These are phyloP conservation scores for Globisporangium lucens DNA, from an alignment of 352 stramenopile species.

Conservation along the genomic window DNA sequence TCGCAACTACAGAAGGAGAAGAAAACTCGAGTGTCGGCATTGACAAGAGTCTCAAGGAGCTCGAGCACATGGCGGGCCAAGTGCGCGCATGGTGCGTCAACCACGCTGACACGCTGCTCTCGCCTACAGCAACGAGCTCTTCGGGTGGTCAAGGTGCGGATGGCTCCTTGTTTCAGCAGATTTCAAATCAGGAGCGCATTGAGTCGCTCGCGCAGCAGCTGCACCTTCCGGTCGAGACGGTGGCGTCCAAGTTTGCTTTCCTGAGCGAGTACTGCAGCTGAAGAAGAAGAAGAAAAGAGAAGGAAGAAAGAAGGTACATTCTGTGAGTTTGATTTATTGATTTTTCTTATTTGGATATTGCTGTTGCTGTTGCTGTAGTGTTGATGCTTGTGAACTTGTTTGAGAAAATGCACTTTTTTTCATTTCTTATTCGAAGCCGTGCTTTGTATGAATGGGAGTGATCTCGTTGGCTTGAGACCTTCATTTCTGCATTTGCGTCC, in stretches of 20 bases:
- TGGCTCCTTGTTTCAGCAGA: slow-evolving; percentile 21
- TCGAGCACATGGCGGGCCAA: slow-evolving; percentile 47
- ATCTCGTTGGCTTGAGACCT: background rate
- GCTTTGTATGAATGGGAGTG: background rate
- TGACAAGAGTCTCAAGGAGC: slow-evolving; percentile 32
- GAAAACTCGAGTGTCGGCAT: slow-evolving; percentile 13
- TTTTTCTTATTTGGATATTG: background rate
- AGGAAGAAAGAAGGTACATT: slow-evolving; percentile 8
- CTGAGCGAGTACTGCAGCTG: slow-evolving; percentile 34
- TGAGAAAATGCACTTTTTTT: background rate
- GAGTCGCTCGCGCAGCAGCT: slow-evolving; percentile 44
- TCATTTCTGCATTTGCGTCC: background rate
- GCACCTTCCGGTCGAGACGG: slow-evolving; percentile 46
- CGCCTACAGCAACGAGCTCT: slow-evolving; percentile 13
- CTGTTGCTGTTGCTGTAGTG: background rate
- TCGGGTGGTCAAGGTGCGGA: background rate
- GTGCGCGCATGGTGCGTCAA: slow-evolving; percentile 54
- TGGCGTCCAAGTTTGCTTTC: slow-evolving; percentile 54
- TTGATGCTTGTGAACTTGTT: background rate
- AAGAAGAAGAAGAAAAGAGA: background rate
- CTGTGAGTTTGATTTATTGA: background rate
- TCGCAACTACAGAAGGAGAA: background rate
- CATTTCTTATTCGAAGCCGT: background rate
- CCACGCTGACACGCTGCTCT: slow-evolving; percentile 37
- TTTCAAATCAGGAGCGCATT: slow-evolving; percentile 31